phyloP scores from a whole-genome alignment of 2,329 filamentous ascomycete genomes.

The Fusarium sp. region DNA sequence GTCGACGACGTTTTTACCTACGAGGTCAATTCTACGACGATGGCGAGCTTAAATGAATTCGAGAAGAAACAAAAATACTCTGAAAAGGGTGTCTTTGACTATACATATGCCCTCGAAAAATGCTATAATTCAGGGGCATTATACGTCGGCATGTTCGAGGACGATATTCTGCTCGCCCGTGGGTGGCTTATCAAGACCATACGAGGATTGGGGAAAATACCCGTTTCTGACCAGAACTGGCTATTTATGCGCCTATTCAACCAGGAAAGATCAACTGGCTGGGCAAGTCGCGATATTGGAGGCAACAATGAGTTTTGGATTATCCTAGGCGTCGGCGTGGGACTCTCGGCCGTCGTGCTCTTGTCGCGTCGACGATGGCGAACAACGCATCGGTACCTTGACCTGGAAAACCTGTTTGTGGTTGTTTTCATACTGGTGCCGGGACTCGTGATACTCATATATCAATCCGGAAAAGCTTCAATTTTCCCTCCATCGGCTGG shows the following conservation, averaged over 20 bases:
- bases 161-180: slow-evolving; percentile 18
- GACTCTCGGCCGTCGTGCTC: not conserved
- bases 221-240: not conserved
- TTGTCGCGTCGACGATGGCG: slow-evolving; percentile 10
- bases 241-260: slow-evolving; percentile 30
- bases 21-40: not conserved
- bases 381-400: slow-evolving; percentile 3
- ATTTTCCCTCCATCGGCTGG: slow-evolving; percentile 8
- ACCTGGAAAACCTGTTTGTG: not conserved
- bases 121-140: slow-evolving; percentile 17
- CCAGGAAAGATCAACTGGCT: slow-evolving; percentile 24
- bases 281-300: slow-evolving; percentile 17
- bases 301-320: slow-evolving; percentile 22
- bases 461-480: slow-evolving; percentile 29
- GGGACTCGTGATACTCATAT: slow-evolving; percentile 16
- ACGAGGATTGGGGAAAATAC: slow-evolving; percentile 5
- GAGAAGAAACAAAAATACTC: slow-evolving; percentile 1
- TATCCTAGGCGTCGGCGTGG: slow-evolving; percentile 6
- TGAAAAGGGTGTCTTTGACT: slow-evolving; percentile 24
- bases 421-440: slow-evolving; percentile 17
- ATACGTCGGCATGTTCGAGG: slow-evolving; percentile 22
- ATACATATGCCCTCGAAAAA: slow-evolving; percentile 10
- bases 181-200: slow-evolving; percentile 16
- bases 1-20: slow-evolving; percentile 21
- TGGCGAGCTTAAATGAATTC: not conserved